These are phyloP conservation scores for Eragrostis tef DNA, from an alignment of 202 grass and related monocot species.

Conservation along the genomic window DNA sequence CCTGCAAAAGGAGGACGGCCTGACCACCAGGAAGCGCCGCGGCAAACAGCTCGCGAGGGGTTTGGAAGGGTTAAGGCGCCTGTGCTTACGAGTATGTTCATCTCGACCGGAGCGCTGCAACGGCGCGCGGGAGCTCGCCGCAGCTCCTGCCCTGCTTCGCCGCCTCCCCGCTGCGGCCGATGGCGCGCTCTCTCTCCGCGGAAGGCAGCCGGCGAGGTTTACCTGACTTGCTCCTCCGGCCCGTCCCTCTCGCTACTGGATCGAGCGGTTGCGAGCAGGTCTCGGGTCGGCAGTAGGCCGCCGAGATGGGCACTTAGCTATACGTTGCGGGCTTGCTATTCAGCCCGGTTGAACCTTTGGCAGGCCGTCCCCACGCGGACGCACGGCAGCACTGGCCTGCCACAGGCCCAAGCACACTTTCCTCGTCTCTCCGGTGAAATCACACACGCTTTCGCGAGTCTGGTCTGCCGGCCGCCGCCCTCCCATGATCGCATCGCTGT, in stretches of 20 bases:
- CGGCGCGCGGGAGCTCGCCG: constrained; percentile 6
- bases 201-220: background rate
- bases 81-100: constrained; percentile 65
- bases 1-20: constrained; percentile 33
- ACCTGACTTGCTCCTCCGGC: background rate
- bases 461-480: background rate
- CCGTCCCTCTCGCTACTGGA: background rate
- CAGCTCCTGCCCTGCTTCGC: background rate
- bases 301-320: background rate
- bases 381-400: background rate
- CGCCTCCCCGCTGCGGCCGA: background rate
- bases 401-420: background rate
- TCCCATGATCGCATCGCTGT: background rate
- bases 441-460: background rate
- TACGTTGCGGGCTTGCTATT: background rate
- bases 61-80: background rate
- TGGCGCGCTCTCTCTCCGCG: background rate
- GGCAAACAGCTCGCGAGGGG: background rate
- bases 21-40: background rate
- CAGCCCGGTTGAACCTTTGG: background rate
- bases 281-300: background rate
- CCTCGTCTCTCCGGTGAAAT: background rate
- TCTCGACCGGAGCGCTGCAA: background rate
- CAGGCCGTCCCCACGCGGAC: background rate
- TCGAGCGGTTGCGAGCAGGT: background rate